A percentile compares a stretch with the other conserved stretches of the same genome.
phyloP scores from a whole-genome alignment of 179 eudicot genomes.

The Corrigiola litoralis region DNA sequence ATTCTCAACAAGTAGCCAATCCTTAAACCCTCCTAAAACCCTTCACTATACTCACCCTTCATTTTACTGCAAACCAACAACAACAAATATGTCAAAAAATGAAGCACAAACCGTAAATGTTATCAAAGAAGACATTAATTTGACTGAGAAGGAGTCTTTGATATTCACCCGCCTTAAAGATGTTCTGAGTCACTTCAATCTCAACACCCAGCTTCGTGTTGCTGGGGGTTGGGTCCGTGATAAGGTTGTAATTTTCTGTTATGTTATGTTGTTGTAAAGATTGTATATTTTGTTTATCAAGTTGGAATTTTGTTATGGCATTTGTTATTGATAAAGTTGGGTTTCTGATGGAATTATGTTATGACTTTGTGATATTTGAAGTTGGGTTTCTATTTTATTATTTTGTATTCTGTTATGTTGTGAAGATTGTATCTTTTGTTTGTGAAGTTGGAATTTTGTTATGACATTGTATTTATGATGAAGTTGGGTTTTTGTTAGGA shows the following conservation, averaged over 20 bases:
- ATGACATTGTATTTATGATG: background rate
- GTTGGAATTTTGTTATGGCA: too few relatives aligned
- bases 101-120: slow-evolving; percentile 26
- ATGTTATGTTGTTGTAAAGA: slow-evolving; percentile 1
- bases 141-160: slow-evolving; percentile 57
- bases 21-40: slow-evolving; percentile 39
- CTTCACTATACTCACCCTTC: slow-evolving; percentile 10
- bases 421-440: background rate
- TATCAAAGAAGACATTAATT: slow-evolving; percentile 60
- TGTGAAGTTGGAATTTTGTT: background rate
- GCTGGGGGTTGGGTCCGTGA: slow-evolving; percentile 99
- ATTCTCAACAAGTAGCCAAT: slow-evolving; percentile 13
- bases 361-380: too few relatives aligned
- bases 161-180: slow-evolving; percentile 65
- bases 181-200: slow-evolving; percentile 50
- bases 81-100: slow-evolving; percentile 25
- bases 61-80: slow-evolving; percentile 17
- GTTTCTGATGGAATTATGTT: background rate
- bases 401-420: too few relatives aligned
- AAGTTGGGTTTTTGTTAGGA: background rate
- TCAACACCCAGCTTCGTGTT: slow-evolving; percentile 79
- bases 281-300: too few relatives aligned
- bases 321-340: too few relatives aligned
- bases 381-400: too few relatives aligned
- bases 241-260: slow-evolving; percentile 36